These are phyloP conservation scores for Dittrichia graveolens DNA, from an alignment of 129 eudicot genomes.

Conservation along the genomic window DNA sequence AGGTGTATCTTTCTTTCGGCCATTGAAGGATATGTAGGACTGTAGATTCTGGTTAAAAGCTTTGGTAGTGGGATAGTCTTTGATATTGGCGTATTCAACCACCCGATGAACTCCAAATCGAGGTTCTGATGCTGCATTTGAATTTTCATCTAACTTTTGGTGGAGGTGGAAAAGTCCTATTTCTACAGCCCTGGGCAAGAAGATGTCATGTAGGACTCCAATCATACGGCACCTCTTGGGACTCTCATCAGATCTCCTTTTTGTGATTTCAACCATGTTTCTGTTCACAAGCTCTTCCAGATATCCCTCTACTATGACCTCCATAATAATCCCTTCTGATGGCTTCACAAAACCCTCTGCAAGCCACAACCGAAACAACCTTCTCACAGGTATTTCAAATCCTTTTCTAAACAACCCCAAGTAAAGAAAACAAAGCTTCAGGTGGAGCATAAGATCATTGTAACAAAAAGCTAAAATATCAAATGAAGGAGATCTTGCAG, in stretches of 20 bases:
- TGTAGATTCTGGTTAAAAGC: constrained; percentile 25
- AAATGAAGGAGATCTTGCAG: constrained; percentile 13
- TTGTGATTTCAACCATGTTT: constrained; percentile 41
- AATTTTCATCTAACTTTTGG: constrained; percentile 4
- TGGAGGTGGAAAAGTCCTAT: constrained; percentile 40
- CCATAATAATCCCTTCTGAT: constrained; percentile 3
- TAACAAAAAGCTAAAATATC: constrained; percentile 35
- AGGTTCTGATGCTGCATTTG: constrained; percentile 20
- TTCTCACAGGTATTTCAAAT: constrained; percentile 35
- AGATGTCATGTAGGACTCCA: constrained; percentile 31
- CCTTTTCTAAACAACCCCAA: constrained; percentile 35
- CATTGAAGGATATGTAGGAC: constrained; percentile 40
- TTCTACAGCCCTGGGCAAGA: constrained; percentile 30
- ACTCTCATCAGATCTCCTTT: constrained; percentile 27
- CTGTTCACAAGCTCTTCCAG: constrained; percentile 42
- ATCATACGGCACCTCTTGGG: constrained; percentile 42
- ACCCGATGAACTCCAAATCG: constrained; percentile 28
- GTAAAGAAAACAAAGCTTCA: constrained; percentile 44
- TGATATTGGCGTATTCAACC: constrained; percentile 33
- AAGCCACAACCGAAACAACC: constrained; percentile 47
- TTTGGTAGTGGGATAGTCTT: constrained; percentile 10
- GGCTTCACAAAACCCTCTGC: constrained; percentile 47
- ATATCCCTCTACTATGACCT: constrained; percentile 39
- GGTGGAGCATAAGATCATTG: constrained; percentile 33
- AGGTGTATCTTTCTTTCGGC: constrained; percentile 32